A percentile compares a stretch with the other conserved stretches of the same genome.
Conservation (phyloP, 106 monocot genomes). For the Acorus calamus region DNA sequence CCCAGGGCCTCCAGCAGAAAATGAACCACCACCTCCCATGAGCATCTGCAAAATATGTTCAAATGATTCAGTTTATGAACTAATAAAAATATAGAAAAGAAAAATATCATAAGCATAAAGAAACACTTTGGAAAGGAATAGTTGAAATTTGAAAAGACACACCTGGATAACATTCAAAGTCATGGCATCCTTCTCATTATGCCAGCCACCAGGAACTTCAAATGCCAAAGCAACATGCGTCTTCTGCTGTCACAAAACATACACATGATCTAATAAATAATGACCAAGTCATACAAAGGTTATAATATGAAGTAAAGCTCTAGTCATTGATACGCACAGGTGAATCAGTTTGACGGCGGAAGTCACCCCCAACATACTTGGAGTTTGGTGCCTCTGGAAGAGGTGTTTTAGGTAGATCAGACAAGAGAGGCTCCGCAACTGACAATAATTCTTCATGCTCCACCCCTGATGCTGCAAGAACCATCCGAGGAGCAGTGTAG, state of each 20-base stretch:
- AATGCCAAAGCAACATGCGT: conserved; percentile 73
- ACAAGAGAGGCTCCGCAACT: conserved; percentile 55
- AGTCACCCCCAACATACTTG: conserved; percentile 67
- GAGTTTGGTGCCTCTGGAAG: conserved; percentile 51
- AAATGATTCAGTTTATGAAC: neutral
- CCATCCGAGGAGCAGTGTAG: conserved; percentile 61
- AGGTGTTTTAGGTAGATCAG: conserved; percentile 48
- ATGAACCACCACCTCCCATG: conserved; percentile 80
- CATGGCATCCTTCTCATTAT: conserved; percentile 63
- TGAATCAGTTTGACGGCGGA: conserved; percentile 64
- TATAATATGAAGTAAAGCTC: neutral
- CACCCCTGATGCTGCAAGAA: conserved; percentile 77
- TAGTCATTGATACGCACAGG: conserved; percentile 16
- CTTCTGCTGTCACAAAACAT: conserved; percentile 27
- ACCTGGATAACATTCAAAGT: conserved; percentile 76
- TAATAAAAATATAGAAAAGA: neutral
- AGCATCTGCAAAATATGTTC: conserved; percentile 34
- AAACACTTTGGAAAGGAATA: too few species aligned
- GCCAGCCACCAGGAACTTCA: conserved; percentile 86
- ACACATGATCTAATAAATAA: neutral
- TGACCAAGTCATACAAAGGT: neutral
- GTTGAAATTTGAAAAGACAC: too few species aligned
- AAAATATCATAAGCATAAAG: too few species aligned
- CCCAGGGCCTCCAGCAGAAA: conserved; percentile 74
- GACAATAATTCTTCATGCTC: conserved; percentile 74